Base-by-base conservation (phyloP, 768 basidiomycete genomes). In the Pleurotus giganteus region DNA sequence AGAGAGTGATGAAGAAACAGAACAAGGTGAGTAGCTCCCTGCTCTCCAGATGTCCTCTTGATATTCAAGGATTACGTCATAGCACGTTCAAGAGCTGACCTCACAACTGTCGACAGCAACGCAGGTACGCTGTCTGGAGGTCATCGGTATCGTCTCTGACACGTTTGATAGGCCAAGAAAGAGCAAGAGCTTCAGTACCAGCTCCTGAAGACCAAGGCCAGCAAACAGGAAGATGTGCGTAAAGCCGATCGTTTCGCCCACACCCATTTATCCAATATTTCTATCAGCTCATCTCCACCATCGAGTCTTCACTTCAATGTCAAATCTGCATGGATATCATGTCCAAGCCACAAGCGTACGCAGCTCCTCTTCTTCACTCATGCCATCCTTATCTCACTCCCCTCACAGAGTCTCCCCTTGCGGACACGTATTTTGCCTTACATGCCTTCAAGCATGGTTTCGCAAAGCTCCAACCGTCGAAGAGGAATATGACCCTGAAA, bases 381-480 rank as follows among this genome's bases (percentile, higher is more conserved):
- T 12, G 32, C 37, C 11, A 45, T 60, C 56, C 37, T 24, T 27
- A 24, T 60, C 51, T 21, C 11, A 29, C 31, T 8, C 13, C 37
- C 32, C 50, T 17, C 36, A 13, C 49, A 89, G 88, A 1, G 74
- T 90, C 41, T 79, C 86, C 1, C 89, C 89, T 0, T 91, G 89
- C 61, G 89, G 89, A 1, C 89, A 91, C 60, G 78, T 88, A n/a
- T 72, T 88, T n/a, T 91, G 89, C 54, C 75, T 86, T 24, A 60
- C 63, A 2, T 91, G 89, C 60, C 79, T 91, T 7, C 85, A 88
- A 66, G 82, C 85, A 60, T 91, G 89, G 89, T 91, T 91, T 70
- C 79, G 82, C 56, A 78, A 81, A 49, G 86, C 87, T 2, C 87
- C 88, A 2, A 69, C 73, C 0, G 58, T 61, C 11, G 63, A 69